Evolutionary conservation across 352 stramenopile genomes (phyloP).

Genomic region (Globisporangium mamillatum): DNA sequence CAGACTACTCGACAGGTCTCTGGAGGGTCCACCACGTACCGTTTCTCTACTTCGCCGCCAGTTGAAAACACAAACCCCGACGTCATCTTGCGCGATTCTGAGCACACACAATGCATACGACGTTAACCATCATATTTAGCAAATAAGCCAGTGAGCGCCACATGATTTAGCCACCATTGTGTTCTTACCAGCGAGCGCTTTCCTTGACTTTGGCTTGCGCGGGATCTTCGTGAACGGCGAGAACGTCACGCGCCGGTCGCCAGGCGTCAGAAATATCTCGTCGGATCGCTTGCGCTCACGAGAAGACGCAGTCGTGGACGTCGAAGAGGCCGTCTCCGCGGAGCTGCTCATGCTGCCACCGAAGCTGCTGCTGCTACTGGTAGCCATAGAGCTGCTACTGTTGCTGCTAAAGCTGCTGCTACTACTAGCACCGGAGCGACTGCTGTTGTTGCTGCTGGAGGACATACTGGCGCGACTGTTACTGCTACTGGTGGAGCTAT

Average conservation of each 20-base stretch:
- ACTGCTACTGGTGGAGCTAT: conserved; percentile 3
- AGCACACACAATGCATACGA: neutral
- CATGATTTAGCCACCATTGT: neutral
- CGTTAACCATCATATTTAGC: too few relatives aligned
- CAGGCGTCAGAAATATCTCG: conserved; percentile 28
- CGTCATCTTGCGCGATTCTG: conserved; percentile 20
- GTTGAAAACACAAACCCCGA: conserved; percentile 22
- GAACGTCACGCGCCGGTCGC: conserved; percentile 61
- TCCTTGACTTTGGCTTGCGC: conserved; percentile 16
- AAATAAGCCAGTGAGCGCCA: neutral
- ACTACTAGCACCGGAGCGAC: neutral
- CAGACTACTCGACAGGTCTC: neutral
- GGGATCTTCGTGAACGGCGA: conserved; percentile 63
- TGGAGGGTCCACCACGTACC: neutral
- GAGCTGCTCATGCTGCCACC: conserved; percentile 13
- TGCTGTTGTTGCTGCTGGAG: neutral
- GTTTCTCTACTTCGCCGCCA: conserved; percentile 15
- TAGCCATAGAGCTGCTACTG: neutral
- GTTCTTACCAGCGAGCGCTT: conserved; percentile 11
- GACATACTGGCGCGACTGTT: neutral
- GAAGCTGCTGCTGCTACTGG: conserved; percentile 3
- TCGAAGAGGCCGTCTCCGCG: conserved; percentile 10
- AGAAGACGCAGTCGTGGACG: conserved; percentile 10
- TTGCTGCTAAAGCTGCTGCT: neutral
- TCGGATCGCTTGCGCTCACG: conserved; percentile 23